A percentile compares a stretch with the other conserved stretches of the same genome.
Evolutionary conservation across 75 land plant genomes (phyloP).

Genomic region (Cryptomeria japonica): DNA sequence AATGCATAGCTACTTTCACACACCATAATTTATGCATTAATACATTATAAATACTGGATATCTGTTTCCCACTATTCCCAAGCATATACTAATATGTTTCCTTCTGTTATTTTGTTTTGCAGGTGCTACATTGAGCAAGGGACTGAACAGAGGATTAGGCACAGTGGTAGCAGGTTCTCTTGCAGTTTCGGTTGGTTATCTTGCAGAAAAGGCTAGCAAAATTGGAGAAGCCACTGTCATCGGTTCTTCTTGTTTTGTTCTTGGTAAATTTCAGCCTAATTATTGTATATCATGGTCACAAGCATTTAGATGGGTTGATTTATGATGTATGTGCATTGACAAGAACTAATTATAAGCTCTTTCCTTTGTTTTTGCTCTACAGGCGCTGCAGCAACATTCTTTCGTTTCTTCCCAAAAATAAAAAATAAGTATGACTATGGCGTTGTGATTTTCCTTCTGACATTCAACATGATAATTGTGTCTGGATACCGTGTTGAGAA

Average conservation of each 20-base stretch:
- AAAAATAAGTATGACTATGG: slow-evolving; percentile 60
- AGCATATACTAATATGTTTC: neutral
- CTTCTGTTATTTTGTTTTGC: neutral
- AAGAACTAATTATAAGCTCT: neutral
- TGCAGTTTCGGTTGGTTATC: slow-evolving; percentile 36
- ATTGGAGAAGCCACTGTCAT: slow-evolving; percentile 24
- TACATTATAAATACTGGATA: too few relatives aligned
- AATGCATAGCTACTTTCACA: too few relatives aligned
- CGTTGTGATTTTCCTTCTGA: slow-evolving; percentile 53
- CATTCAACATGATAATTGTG: slow-evolving; percentile 50
- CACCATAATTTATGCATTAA: too few relatives aligned
- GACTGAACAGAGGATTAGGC: slow-evolving; percentile 48
- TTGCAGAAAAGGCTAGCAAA: slow-evolving; percentile 39
- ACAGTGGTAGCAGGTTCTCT: slow-evolving; percentile 55
- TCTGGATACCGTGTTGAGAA: slow-evolving; percentile 39
- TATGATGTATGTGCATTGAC: neutral
- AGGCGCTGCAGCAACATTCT: slow-evolving; percentile 42
- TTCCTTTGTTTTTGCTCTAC: neutral
- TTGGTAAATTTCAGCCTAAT: slow-evolving; percentile 25
- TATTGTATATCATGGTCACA: neutral
- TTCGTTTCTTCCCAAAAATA: slow-evolving; percentile 35
- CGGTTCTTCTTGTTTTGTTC: slow-evolving; percentile 39
- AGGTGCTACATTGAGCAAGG: slow-evolving; percentile 78
- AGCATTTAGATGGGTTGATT: neutral
- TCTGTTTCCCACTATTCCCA: too few relatives aligned